Evolutionary conservation across 257 asterid genomes (phyloP), one percentile per base, ranked within the genome.

Genomic region (Scutellaria galericulata): DNA sequence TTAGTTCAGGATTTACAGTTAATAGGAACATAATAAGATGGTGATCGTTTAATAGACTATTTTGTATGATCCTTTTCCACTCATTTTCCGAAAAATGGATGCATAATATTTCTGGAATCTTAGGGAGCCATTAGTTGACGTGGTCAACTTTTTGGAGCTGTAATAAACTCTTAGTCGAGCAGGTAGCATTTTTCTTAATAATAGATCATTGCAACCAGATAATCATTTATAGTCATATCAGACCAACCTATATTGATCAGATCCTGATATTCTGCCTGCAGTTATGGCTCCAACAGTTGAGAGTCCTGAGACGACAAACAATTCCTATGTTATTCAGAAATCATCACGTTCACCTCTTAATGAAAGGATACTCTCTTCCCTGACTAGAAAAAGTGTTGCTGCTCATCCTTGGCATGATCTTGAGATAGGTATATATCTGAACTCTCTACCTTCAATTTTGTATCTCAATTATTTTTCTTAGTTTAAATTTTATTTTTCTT

Each of bases 331-430:
- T 40, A 67, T 78, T 58, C 75, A 59, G 55, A 80, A 83, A 77
- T 7, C 81, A 61, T 39, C 89, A 6, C 88, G 41, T 72, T 86
- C 84, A n/a, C 90, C 90, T 78, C 97, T 95, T 55, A 88, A 87
- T 72, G 96, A 95, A 79, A 88, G 96, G 82, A 92, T 92, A 45
- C 89, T 95, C 75, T 83, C 91, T 50, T 95, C 99, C 75, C 78
- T 95, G 86, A 81, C 85, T 56, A 86, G 96, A 78, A 90, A 91
- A 84, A 61, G 84, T 56, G 96, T 86, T 71, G 96, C 99, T 75
- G 98, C 98, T 70, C 99, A 95, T 85, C 98, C 98, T 7, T 91
- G 99, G 99, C 99, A 95, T 82, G 98, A 95, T 80, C 98, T 95
- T 71, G 98, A 92, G 87, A 88, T 92, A 64, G 98, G 98, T 90